Conservation (phyloP, 208 protist genomes). For the Trypanosoma melophagium region DNA sequence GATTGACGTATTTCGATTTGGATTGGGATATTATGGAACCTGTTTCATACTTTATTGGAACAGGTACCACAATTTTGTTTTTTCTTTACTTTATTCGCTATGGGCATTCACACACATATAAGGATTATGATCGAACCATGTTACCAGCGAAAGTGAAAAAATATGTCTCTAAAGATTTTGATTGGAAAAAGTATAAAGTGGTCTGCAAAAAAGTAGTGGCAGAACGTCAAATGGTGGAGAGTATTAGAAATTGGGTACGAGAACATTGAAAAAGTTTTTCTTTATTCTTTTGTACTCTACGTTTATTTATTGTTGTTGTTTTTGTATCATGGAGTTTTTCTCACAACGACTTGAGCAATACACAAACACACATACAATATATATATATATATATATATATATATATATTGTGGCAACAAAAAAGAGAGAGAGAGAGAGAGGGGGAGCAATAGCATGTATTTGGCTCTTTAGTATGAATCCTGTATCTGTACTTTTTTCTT, state of each 20-base stretch:
- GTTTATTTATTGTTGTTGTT: conserved; percentile 11
- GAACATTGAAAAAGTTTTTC: conserved; percentile 31
- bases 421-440: no score
- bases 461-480: background rate
- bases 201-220: conserved; percentile 43
- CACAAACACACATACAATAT: no score
- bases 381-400: no score
- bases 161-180: conserved; percentile 69
- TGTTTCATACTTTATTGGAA: conserved; percentile 74
- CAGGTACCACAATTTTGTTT: conserved; percentile 61
- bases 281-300: conserved; percentile 4
- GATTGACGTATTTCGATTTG: conserved; percentile 86
- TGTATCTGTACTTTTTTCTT: background rate
- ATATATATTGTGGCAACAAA: no score
- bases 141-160: conserved; percentile 49
- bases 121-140: conserved; percentile 51
- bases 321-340: background rate
- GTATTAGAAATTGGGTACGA: conserved; percentile 46
- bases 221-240: conserved; percentile 38
- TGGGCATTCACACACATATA: conserved; percentile 55
- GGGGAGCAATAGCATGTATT: background rate
- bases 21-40: conserved; percentile 93
- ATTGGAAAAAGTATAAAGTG: conserved; percentile 62
- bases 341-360: no score
- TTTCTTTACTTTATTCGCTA: conserved; percentile 64